Conservation (phyloP, 2,329 filamentous ascomycete genomes). For the Truncatella angustata region DNA sequence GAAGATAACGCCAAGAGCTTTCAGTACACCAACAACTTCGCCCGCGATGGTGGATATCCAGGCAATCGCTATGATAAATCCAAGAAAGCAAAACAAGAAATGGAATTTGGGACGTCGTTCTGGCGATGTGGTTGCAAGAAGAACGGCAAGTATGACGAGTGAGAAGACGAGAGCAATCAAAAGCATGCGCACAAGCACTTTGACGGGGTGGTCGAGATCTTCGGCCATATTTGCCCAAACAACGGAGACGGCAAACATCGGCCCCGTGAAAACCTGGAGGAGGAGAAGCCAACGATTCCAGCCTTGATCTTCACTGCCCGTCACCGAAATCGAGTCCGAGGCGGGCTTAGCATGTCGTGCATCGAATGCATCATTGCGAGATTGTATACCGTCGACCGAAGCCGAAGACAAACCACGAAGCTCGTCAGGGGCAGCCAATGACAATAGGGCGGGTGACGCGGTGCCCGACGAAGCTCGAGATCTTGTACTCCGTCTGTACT, state of each 20-base stretch:
- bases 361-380: conserved; percentile 7
- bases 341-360: conserved; percentile 19
- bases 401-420: neutral
- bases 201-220: conserved; percentile 52
- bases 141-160: conserved; percentile 59
- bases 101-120: conserved; percentile 70
- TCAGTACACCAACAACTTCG: conserved; percentile 92
- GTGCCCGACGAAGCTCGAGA: conserved; percentile 24
- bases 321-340: conserved; percentile 21
- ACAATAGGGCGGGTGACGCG: conserved; percentile 11
- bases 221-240: conserved; percentile 67
- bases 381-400: neutral
- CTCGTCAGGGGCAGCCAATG: conserved; percentile 12
- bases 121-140: conserved; percentile 69
- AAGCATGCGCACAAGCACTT: conserved; percentile 53
- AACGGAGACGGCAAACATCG: conserved; percentile 76
- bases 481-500: conserved; percentile 50
- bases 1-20: conserved; percentile 86
- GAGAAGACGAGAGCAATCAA: conserved; percentile 69
- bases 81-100: conserved; percentile 78
- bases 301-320: conserved; percentile 43
- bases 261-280: conserved; percentile 82
- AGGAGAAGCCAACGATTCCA: conserved; percentile 94
- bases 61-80: conserved; percentile 86
- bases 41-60: conserved; percentile 97